A percentile compares a stretch with the other conserved stretches of the same genome.
phyloP scores from a whole-genome alignment of 2,329 filamentous ascomycete species.

The Ceratocystis cacaofunesta region DNA sequence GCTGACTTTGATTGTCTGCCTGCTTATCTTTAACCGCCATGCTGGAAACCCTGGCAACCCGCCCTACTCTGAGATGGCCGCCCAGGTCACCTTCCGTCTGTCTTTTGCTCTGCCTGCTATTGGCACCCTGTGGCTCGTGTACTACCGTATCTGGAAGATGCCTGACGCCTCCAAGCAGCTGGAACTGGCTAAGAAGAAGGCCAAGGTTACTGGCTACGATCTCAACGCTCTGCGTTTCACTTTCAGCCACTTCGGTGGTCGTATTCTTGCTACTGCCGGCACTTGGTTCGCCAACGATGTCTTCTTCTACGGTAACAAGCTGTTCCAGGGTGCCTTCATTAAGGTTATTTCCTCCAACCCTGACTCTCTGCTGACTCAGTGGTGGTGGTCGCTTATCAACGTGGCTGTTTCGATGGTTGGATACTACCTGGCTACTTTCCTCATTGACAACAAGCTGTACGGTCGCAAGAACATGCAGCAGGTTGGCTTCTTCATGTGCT shows the following conservation, averaged over 20 bases:
- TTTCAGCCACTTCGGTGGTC: slow-evolving; percentile 69
- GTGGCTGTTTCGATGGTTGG: slow-evolving; percentile 70
- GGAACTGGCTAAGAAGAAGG: slow-evolving; percentile 66
- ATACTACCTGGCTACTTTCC: slow-evolving; percentile 77
- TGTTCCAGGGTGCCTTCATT: slow-evolving; percentile 89
- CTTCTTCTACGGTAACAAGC: slow-evolving; percentile 98
- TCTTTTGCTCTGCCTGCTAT: slow-evolving; percentile 84
- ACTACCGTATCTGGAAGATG: slow-evolving; percentile 95
- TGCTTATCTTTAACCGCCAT: slow-evolving; percentile 64
- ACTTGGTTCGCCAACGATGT: slow-evolving; percentile 95
- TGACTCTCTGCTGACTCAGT: slow-evolving; percentile 64
- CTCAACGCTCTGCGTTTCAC: slow-evolving; percentile 66
- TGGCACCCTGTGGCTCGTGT: slow-evolving; percentile 85
- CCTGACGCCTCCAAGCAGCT: slow-evolving; percentile 73
- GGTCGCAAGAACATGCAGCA: slow-evolving; percentile 95
- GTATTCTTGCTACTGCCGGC: slow-evolving; percentile 71
- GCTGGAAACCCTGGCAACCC: slow-evolving; percentile 40
- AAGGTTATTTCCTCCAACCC: slow-evolving; percentile 56
- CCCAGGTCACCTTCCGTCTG: slow-evolving; percentile 82
- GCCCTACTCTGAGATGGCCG: slow-evolving; percentile 62
- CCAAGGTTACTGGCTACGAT: slow-evolving; percentile 83
- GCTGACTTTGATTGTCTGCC: slow-evolving; percentile 67
- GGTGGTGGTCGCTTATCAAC: slow-evolving; percentile 90
- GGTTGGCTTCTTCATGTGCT: slow-evolving; percentile 81
- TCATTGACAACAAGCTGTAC: slow-evolving; percentile 94